Percentiles rank a stretch among this genome's conserved stretches.
Evolutionary conservation across 768 basidiomycete genomes (phyloP).

Genomic region (Mrakia hoshinonis): DNA sequence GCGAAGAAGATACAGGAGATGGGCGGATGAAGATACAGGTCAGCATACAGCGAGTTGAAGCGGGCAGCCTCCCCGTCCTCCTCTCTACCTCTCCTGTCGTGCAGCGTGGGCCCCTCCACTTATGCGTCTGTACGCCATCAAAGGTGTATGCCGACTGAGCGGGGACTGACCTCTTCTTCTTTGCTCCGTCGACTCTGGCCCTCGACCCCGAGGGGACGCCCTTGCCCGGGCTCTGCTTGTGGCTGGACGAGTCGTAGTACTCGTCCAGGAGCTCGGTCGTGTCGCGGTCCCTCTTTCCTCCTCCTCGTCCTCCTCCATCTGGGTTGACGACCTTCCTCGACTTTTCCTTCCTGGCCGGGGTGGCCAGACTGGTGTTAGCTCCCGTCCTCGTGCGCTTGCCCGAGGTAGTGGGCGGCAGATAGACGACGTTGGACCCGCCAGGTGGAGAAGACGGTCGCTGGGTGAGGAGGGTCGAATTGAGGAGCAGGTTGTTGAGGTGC

Average conservation of each 20-base stretch:
- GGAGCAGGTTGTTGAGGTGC: conserved; percentile 38
- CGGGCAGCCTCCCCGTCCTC: too few species aligned
- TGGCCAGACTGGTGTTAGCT: conserved; percentile 24
- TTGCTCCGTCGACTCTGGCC: neutral
- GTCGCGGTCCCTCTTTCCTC: neutral
- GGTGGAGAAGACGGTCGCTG: conserved; percentile 30
- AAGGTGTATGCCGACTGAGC: neutral
- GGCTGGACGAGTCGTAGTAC: conserved; percentile 2
- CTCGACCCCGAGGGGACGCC: neutral
- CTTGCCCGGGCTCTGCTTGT: conserved; percentile 19
- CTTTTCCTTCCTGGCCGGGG: conserved; percentile 5
- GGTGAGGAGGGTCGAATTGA: conserved; percentile 38
- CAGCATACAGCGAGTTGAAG: too few species aligned
- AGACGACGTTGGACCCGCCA: conserved; percentile 30
- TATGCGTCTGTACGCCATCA: too few species aligned
- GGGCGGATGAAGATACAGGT: neutral
- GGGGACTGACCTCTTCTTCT: conserved; percentile 3
- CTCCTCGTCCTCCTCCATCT: conserved; percentile 16
- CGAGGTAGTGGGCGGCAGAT: conserved; percentile 30
- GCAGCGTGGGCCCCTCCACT: too few species aligned
- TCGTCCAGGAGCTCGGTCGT: conserved; percentile 11
- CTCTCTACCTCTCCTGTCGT: too few species aligned
- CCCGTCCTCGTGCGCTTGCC: conserved; percentile 30
- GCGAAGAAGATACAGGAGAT: neutral
- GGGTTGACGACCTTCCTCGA: conserved; percentile 15